Conservation (phyloP, 306 rosid genomes). For the Oemleria cerasiformis region DNA sequence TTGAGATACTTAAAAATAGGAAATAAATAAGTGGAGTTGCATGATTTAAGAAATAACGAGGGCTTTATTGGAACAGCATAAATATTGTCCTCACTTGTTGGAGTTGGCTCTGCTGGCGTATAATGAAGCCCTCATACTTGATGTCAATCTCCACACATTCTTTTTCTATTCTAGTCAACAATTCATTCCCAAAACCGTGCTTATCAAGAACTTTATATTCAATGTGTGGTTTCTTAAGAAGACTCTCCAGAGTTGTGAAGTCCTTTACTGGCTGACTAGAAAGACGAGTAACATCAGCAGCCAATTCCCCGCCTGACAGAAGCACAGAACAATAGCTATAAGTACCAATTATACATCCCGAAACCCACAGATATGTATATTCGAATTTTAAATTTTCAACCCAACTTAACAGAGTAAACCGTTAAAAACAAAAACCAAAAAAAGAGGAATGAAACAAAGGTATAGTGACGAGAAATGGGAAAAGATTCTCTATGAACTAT, state of each 20-base stretch:
- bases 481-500: no score
- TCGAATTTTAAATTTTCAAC: background rate
- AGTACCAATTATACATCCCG: background rate
- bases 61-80: background rate
- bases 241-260: slow-evolving; percentile 81
- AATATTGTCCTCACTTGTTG: slow-evolving; percentile 59
- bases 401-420: background rate
- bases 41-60: background rate
- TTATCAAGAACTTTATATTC: slow-evolving; percentile 69
- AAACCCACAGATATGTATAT: background rate
- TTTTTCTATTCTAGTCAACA: slow-evolving; percentile 68
- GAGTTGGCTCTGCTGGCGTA: slow-evolving; percentile 86
- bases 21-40: background rate
- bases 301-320: slow-evolving; percentile 76
- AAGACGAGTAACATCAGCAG: slow-evolving; percentile 55
- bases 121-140: slow-evolving; percentile 93
- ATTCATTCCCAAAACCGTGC: slow-evolving; percentile 74
- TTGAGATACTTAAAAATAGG: background rate
- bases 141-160: slow-evolving; percentile 90
- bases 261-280: slow-evolving; percentile 88
- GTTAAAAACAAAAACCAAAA: no score
- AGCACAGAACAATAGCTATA: slow-evolving; percentile 9
- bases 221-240: slow-evolving; percentile 95
- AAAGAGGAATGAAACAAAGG: no score
- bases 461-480: no score